A percentile compares a stretch with the other conserved stretches of the same genome.
Evolutionary conservation across 257 asterid genomes (phyloP).

Genomic region (Lycium barbarum): DNA sequence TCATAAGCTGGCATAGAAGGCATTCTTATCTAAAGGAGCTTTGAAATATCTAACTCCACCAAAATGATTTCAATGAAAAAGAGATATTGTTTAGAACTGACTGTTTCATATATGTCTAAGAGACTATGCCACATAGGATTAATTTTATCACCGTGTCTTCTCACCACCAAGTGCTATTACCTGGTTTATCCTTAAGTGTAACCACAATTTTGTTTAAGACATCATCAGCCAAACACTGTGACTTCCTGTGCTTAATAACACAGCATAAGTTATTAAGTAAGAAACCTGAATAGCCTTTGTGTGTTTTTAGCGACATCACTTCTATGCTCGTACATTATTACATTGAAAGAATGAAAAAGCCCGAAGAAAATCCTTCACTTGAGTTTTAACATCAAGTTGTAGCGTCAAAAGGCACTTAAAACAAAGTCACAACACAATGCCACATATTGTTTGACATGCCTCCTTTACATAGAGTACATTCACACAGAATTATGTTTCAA

Average conservation of each 20-base stretch:
- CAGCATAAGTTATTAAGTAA: background rate
- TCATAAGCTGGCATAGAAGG: background rate
- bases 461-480: slow-evolving; percentile 23
- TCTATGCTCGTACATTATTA: slow-evolving; percentile 5
- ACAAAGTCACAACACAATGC: background rate
- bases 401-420: background rate
- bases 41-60: background rate
- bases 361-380: background rate
- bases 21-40: slow-evolving; percentile 6
- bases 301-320: background rate
- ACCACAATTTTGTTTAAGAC: background rate
- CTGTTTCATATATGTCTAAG: slow-evolving; percentile 12
- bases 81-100: slow-evolving; percentile 17
- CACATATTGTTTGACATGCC: background rate
- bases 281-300: background rate
- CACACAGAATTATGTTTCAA: background rate
- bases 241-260: slow-evolving; percentile 15
- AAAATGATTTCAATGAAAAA: background rate
- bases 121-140: background rate
- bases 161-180: slow-evolving; percentile 26
- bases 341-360: background rate
- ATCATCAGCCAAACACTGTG: background rate
- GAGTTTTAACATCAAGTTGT: background rate
- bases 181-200: background rate
- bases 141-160: background rate